A percentile compares a stretch with the other conserved stretches of the same genome.
Conservation (phyloP, 306 rosid genomes). For the Dicorynia guianensis region DNA sequence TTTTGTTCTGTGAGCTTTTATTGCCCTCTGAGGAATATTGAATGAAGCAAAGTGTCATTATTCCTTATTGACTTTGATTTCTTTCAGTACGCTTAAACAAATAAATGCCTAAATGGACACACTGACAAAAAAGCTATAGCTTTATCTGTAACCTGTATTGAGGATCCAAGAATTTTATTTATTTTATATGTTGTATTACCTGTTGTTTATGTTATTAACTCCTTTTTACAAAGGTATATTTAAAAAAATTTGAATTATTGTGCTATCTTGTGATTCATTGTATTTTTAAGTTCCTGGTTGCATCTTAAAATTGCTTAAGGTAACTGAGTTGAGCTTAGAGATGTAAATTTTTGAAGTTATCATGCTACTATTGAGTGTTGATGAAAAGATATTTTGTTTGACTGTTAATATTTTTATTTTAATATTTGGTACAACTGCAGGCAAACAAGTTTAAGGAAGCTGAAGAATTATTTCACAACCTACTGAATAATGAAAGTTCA, state of each 20-base stretch:
- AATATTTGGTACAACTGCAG: conserved; percentile 53
- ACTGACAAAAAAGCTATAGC: background rate
- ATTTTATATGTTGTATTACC: too few relatives aligned
- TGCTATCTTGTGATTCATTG: background rate
- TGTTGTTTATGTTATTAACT: too few relatives aligned
- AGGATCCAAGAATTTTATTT: background rate
- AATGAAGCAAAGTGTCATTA: conserved; percentile 7
- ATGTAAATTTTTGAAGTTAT: conserved; percentile 8
- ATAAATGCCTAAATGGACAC: background rate
- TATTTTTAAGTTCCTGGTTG: background rate
- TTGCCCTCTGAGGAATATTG: conserved; percentile 11
- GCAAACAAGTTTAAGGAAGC: conserved; percentile 84
- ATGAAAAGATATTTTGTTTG: conserved; percentile 6
- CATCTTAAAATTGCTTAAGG: conserved; percentile 11
- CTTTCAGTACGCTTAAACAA: conserved; percentile 6
- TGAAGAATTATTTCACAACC: conserved; percentile 76
- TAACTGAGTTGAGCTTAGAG: background rate
- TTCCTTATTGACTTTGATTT: background rate
- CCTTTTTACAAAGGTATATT: too few relatives aligned
- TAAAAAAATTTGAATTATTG: background rate
- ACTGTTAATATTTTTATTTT: conserved; percentile 37
- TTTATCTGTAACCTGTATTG: background rate
- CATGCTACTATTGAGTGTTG: background rate
- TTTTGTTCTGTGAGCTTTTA: background rate
- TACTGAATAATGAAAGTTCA: conserved; percentile 68